Evolutionary conservation across 331 rosid species (phyloP), one percentile per base, ranked within the genome.

Genomic region (Ulmus americana): DNA sequence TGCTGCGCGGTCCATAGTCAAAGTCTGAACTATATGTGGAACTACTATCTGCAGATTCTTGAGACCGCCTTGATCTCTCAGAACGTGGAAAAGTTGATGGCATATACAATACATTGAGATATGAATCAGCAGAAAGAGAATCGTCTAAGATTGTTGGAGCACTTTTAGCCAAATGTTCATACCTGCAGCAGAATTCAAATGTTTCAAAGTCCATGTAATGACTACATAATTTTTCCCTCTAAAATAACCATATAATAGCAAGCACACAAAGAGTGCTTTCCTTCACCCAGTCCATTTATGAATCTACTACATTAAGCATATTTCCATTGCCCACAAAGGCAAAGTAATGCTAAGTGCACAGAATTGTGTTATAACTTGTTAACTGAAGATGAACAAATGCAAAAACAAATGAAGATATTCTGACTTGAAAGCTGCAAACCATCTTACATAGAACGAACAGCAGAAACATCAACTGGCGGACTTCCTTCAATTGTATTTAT

Each of bases 61-160:
- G 94, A 71, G 85, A 80, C 65, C 86, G 72, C 75, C 98, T 83
- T 58, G 96, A 86, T 77, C 88, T 85, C 80, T 92, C 98, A 55
- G 98, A 89, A 70, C 95, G 98, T 38, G 98, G 95, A 73, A 89
- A 83, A 20, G 95, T 92, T 47, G 98, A 89, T 70, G 98, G 98
- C 95, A 92, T 80, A 74, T 92, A 84, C 65, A 92, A 74, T 74
- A 92, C 95, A 77, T 92, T 92, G 73, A 92, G 96, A 82, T 89
- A 92, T 65, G 98, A 83, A 89, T 89, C 98, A 51, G 98, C 98
- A 59, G 98, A 92, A 76, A 92, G 98, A 66, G 98, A 92, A 86
- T 92, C 95, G 76, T 92, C 98, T 84, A 92, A 79, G 65, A 89
- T 92, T 68, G 97, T 86, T 10, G 96, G 96, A 15, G 98, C 98